Conservation (phyloP, 495 filamentous ascomycete species). For the Zalerion maritima region DNA sequence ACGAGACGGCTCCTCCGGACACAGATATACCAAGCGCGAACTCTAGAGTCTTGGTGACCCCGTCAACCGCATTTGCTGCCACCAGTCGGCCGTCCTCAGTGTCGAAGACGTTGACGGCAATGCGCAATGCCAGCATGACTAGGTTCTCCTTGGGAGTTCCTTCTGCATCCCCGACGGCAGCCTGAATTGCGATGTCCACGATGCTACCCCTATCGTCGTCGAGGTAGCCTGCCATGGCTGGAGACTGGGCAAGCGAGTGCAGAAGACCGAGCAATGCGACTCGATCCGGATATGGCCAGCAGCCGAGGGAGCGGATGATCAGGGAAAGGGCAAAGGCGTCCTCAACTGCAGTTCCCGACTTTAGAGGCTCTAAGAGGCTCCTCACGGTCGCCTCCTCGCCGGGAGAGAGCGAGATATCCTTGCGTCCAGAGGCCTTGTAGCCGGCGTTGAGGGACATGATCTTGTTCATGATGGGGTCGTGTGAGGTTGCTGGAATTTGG, state of each 20-base stretch:
- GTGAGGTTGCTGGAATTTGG: conserved; percentile 44
- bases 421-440: conserved; percentile 50
- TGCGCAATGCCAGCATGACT: conserved; percentile 71
- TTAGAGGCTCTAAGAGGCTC: conserved; percentile 38
- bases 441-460: conserved; percentile 54
- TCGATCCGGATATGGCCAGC: conserved; percentile 64
- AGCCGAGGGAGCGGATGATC: conserved; percentile 49
- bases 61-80: conserved; percentile 42
- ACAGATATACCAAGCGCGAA: conserved; percentile 33
- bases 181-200: conserved; percentile 39
- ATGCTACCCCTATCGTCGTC: conserved; percentile 30
- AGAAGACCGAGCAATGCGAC: conserved; percentile 78
- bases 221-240: conserved; percentile 40
- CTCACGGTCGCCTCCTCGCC: conserved; percentile 45
- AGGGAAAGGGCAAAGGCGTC: conserved; percentile 35
- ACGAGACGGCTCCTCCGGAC: conserved; percentile 28
- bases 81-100: conserved; percentile 54
- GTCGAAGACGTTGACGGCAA: conserved; percentile 77
- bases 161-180: conserved; percentile 27
- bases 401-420: conserved; percentile 59
- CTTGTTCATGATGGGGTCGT: conserved; percentile 57
- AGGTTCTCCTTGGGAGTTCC: conserved; percentile 47
- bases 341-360: conserved; percentile 15
- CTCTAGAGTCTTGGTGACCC: conserved; percentile 26
- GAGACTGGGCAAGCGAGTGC: conserved; percentile 57